Percentiles rank a stretch among this genome's conserved stretches.
phyloP scores from a whole-genome alignment of 805 yeast species.

The Starmerella sirachaensis region DNA sequence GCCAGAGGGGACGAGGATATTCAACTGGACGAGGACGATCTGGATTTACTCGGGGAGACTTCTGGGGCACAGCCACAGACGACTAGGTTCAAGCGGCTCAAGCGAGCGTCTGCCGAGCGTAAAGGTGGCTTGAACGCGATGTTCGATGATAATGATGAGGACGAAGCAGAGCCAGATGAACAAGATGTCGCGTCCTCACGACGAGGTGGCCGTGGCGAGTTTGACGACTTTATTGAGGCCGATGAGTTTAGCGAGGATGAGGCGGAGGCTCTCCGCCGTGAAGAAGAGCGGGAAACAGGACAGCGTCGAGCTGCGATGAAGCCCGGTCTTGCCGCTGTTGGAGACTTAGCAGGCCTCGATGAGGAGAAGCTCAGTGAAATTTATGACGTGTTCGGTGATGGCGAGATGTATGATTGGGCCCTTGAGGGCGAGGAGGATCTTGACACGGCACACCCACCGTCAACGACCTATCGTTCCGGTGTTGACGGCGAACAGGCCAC shows the following conservation, averaged over 20 bases:
- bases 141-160: slow-evolving; percentile 49
- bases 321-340: slow-evolving; percentile 16
- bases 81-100: slow-evolving; percentile 65
- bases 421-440: slow-evolving; percentile 68
- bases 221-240: slow-evolving; percentile 94
- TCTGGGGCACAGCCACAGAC: slow-evolving; percentile 22
- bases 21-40: slow-evolving; percentile 85
- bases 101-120: slow-evolving; percentile 45
- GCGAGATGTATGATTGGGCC: slow-evolving; percentile 97
- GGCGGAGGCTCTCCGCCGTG: slow-evolving; percentile 51
- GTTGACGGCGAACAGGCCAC: too few relatives aligned
- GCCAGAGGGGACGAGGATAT: slow-evolving; percentile 17
- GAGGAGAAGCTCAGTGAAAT: slow-evolving; percentile 86
- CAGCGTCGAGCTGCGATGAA: slow-evolving; percentile 9
- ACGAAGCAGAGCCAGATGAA: slow-evolving; percentile 30
- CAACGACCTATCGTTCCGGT: slow-evolving; percentile 24
- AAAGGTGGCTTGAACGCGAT: slow-evolving; percentile 41
- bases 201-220: slow-evolving; percentile 49
- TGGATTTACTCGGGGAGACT: slow-evolving; percentile 55
- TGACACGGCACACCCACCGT: slow-evolving; percentile 23
- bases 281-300: slow-evolving; percentile 37
- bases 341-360: slow-evolving; percentile 43
- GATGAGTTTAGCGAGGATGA: slow-evolving; percentile 73
- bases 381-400: slow-evolving; percentile 93
- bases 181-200: slow-evolving; percentile 13